Evolutionary conservation across 495 filamentous ascomycete genomes (phyloP).

Genomic region (Hypomontagnella monticulosa): DNA sequence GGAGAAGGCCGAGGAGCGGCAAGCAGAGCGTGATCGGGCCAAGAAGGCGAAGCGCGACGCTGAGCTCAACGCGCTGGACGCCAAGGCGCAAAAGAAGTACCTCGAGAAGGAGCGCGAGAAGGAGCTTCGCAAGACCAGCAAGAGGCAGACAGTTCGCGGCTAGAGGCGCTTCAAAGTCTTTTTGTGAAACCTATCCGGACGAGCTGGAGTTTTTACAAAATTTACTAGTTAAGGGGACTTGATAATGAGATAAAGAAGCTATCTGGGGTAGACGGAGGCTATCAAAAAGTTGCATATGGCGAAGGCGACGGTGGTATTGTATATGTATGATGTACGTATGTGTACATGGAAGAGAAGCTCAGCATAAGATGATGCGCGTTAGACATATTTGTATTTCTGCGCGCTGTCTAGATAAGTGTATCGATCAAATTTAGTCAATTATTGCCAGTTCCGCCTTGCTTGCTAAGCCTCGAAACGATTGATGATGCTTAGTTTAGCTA

Average conservation of each 20-base stretch:
- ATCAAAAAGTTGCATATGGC: too few species aligned
- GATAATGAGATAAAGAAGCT: not conserved
- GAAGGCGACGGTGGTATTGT: too few species aligned
- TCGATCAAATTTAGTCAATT: too few species aligned
- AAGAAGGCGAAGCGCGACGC: slow-evolving; percentile 95
- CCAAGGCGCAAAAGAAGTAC: slow-evolving; percentile 95
- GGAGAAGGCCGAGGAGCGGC: slow-evolving; percentile 93
- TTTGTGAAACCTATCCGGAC: too few species aligned
- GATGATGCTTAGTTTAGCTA: too few species aligned
- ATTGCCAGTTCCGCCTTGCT: not conserved
- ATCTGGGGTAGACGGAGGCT: not conserved
- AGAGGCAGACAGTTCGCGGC: slow-evolving; percentile 70
- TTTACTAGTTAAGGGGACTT: too few species aligned
- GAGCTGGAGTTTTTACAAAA: too few species aligned
- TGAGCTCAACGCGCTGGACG: slow-evolving; percentile 80
- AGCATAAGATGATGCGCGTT: too few species aligned
- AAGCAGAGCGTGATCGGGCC: slow-evolving; percentile 77
- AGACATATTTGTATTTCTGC: too few species aligned
- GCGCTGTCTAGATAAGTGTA: too few species aligned
- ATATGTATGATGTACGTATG: not conserved
- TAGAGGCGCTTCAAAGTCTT: too few species aligned
- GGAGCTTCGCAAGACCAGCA: slow-evolving; percentile 75
- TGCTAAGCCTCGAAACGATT: not conserved
- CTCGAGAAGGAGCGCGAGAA: slow-evolving; percentile 90
- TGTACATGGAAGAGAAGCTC: not conserved